Evolutionary conservation across 768 basidiomycete species (phyloP).

Genomic region (Russula sp.): DNA sequence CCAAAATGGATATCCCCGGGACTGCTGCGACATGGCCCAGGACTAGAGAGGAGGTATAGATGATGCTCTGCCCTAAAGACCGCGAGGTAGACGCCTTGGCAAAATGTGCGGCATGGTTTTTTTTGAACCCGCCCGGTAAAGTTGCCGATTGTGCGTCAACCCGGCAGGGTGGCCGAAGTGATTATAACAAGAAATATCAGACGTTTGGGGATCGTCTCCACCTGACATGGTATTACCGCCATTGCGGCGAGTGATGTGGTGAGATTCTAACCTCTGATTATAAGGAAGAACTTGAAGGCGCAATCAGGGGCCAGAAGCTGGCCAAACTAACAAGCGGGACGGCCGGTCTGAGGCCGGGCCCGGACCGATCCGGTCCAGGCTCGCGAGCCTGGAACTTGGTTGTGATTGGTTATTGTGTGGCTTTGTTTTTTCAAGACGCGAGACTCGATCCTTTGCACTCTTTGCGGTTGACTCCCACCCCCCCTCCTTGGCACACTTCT

Average conservation of each 20-base stretch:
- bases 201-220: not conserved
- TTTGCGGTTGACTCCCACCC: constrained; percentile 26
- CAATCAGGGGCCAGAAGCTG: too few species aligned
- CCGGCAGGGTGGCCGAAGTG: not conserved
- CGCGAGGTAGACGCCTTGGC: not conserved
- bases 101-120: not conserved
- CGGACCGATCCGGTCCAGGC: too few species aligned
- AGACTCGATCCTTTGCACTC: not conserved
- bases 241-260: not conserved
- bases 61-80: not conserved
- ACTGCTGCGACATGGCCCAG: constrained; percentile 4
- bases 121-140: not conserved
- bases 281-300: too few species aligned
- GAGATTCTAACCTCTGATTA: too few species aligned
- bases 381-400: not conserved
- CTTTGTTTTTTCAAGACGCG: constrained; percentile 12
- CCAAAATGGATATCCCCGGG: constrained; percentile 22
- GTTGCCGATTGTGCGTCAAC: not conserved
- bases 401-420: constrained; percentile 19
- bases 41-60: not conserved
- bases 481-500: constrained; percentile 22
- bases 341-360: not conserved
- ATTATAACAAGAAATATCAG: not conserved
- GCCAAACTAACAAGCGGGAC: not conserved
- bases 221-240: not conserved